Percentiles rank a stretch among this genome's conserved stretches.
phyloP scores from a whole-genome alignment of 306 rosid species.

The Medicago truncatula region MtrunA17r5.0-ANR NC_053043.1:14690001-14690500 shows the following conservation, averaged over 20 bases:
- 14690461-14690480: neutral
- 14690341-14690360: slow-evolving; percentile 86
- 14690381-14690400: slow-evolving; percentile 14
- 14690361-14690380: slow-evolving; percentile 25
- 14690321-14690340: slow-evolving; percentile 88
- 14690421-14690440: neutral
- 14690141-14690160: slow-evolving; percentile 25
- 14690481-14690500: neutral
- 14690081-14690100: slow-evolving; percentile 81
- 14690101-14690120: slow-evolving; percentile 88
- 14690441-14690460: slow-evolving; percentile 12
- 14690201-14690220: slow-evolving; percentile 23
- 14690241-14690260: slow-evolving; percentile 88
- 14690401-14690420: neutral
- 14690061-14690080: slow-evolving; percentile 57
- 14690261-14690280: slow-evolving; percentile 89
- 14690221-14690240: slow-evolving; percentile 84
- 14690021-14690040: slow-evolving; percentile 90
- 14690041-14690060: slow-evolving; percentile 88
- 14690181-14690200: slow-evolving; percentile 15
- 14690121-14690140: slow-evolving; percentile 91
- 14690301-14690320: slow-evolving; percentile 90
- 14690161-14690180: slow-evolving; percentile 29
- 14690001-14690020: slow-evolving; percentile 97
- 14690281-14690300: slow-evolving; percentile 78